Evolutionary conservation across 176 grass and related monocot species (phyloP), one percentile per base, ranked within the genome.

Genomic region (Aegilops tauschii): DNA sequence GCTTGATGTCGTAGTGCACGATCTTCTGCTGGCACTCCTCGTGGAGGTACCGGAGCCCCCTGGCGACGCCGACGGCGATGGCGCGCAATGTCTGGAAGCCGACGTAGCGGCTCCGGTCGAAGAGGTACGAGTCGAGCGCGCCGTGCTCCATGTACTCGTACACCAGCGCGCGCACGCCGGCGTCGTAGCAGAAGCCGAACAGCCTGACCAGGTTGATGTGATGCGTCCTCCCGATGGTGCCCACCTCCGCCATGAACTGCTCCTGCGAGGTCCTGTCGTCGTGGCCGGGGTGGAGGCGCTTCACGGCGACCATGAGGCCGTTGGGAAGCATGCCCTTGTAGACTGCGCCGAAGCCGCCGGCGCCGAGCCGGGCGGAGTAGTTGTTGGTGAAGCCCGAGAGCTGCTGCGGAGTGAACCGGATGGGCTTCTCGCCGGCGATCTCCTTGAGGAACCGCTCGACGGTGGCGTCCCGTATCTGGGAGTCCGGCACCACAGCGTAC

Each of bases 11-110:
- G 50, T 82, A 87, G 76, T 91, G 89, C n/a, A 91, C 36, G 23
- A 91, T 91, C 80, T 77, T 87, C 49, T 87, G 54, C 31, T 82
- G 85, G 66, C 89, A 91, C 67, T 81, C 89, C 85, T 91, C 89
- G 66, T 91, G 89, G 64, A 91, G 66, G 85, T 91, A 87, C 12
- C 85, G n/a, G 20, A 91, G 28, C 1, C 85, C 89, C 5, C 59
- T 81, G 5, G 85, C 85, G 4, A 85, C 78, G 12, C 89, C 89
- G 39, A 80, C 25, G 18, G 85, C 80, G n/a, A 91, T 63, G 4
- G 20, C 82, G 34, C 42, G 61, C 54, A 76, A 59, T 17, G 52
- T 16, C 4, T 31, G 10, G 17, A 45, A 3, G 23, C 11, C 5
- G 20, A 78, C 30, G 50, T 20, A 0, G 84, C 32, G 34, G 69